phyloP scores from a whole-genome alignment of 495 filamentous ascomycete species.

The Opeltia flavorubescens region DNA sequence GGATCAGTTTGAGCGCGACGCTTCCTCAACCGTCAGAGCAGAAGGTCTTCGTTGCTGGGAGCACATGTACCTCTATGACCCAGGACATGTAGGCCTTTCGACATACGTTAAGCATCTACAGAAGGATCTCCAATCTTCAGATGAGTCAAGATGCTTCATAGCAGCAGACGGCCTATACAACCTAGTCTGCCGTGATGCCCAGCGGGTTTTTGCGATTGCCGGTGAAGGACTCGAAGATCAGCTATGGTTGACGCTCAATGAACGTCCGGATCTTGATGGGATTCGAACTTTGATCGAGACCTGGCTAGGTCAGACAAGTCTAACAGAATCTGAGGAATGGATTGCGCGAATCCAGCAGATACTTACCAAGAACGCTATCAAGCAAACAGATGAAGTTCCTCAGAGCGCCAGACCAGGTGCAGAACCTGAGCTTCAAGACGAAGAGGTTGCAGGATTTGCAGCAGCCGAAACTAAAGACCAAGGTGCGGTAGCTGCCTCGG shows the following conservation, averaged over 20 bases:
- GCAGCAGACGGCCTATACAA: conserved; percentile 85
- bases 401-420: conserved; percentile 35
- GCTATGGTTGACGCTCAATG: conserved; percentile 78
- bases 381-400: conserved; percentile 38
- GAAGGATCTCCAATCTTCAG: conserved; percentile 53
- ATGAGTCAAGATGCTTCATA: conserved; percentile 54
- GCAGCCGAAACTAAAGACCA: conserved; percentile 48
- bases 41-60: conserved; percentile 76
- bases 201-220: conserved; percentile 59
- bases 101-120: conserved; percentile 76
- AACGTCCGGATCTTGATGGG: conserved; percentile 55
- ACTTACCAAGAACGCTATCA: conserved; percentile 64
- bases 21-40: conserved; percentile 53
- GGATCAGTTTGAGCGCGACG: conserved; percentile 67
- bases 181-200: conserved; percentile 82
- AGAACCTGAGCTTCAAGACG: conserved; percentile 71
- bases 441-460: conserved; percentile 92
- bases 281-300: conserved; percentile 72
- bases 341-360: conserved; percentile 76
- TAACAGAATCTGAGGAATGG: conserved; percentile 67
- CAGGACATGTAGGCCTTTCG: conserved; percentile 66
- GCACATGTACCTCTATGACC: conserved; percentile 84
- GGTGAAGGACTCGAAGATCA: conserved; percentile 73
- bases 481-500: conserved; percentile 43
- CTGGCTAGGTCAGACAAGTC: conserved; percentile 79